A percentile compares a stretch with the other conserved stretches of the same genome.
These are phyloP conservation scores for Biancaea sappan DNA, from an alignment of 306 rosid genomes.

Conservation along the genomic window DNA sequence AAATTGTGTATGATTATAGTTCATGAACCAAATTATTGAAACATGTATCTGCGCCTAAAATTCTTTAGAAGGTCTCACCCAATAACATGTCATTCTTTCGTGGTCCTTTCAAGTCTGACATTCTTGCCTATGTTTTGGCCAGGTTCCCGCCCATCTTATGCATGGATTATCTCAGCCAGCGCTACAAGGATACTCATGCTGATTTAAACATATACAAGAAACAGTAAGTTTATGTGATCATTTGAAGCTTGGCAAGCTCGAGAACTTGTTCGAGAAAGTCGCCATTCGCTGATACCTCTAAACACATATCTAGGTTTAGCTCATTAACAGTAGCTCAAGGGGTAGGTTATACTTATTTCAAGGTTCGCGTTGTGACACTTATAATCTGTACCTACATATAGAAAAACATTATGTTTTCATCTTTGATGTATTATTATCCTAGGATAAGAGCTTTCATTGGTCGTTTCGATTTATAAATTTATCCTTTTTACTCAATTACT, in stretches of 20 bases:
- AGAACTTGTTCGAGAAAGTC: too few relatives aligned
- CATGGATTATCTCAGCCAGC: conserved; percentile 53
- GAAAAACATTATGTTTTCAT: background rate
- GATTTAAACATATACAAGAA: conserved; percentile 45
- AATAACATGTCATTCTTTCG: background rate
- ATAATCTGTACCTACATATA: background rate
- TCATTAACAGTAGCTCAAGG: background rate
- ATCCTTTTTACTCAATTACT: background rate
- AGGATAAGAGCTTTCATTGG: background rate
- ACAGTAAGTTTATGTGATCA: background rate
- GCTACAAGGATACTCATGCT: conserved; percentile 56
- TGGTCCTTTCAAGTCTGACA: background rate
- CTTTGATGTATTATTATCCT: background rate
- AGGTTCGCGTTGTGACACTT: background rate
- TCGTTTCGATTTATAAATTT: background rate
- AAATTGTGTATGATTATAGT: too few relatives aligned
- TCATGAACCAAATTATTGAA: too few relatives aligned
- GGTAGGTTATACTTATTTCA: background rate
- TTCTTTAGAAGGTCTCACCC: background rate
- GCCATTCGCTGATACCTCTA: background rate
- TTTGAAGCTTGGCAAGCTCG: background rate
- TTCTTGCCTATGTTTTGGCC: background rate
- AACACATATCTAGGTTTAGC: background rate
- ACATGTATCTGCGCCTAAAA: too few relatives aligned
- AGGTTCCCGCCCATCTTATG: conserved; percentile 67